A percentile compares a stretch with the other conserved stretches of the same genome.
These are phyloP conservation scores for Phytophthora pini DNA, from an alignment of 352 stramenopile genomes.

Conservation along the genomic window DNA sequence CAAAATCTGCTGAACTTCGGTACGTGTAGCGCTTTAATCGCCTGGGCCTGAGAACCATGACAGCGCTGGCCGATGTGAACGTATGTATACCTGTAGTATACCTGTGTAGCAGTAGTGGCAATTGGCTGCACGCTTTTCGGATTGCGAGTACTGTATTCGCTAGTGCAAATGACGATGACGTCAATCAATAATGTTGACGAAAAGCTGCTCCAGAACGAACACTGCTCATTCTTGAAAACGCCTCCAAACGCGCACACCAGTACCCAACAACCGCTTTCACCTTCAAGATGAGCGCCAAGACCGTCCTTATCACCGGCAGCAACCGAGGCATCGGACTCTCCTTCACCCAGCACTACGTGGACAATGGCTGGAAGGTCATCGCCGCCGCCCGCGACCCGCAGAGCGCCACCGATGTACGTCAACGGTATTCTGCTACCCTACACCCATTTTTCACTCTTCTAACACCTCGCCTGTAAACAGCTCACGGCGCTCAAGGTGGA, in stretches of 20 bases:
- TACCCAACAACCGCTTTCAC: neutral
- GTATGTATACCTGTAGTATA: neutral
- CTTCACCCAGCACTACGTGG: slow-evolving; percentile 47
- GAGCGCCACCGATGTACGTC: slow-evolving; percentile 9
- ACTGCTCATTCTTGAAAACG: slow-evolving; percentile 14
- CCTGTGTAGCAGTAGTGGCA: neutral
- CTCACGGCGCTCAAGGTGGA: slow-evolving; percentile 16
- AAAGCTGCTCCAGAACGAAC: neutral
- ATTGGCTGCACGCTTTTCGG: neutral
- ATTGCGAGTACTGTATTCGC: neutral
- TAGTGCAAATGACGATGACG: slow-evolving; percentile 13
- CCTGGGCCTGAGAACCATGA: neutral
- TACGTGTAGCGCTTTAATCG: too few species aligned
- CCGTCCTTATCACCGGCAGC: slow-evolving; percentile 59
- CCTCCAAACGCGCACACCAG: neutral
- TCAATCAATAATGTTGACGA: slow-evolving; percentile 13
- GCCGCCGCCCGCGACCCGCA: slow-evolving; percentile 28
- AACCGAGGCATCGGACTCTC: slow-evolving; percentile 55
- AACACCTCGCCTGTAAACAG: slow-evolving; percentile 6
- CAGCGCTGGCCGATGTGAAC: neutral
- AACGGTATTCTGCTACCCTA: neutral
- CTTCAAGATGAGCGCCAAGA: slow-evolving; percentile 35
- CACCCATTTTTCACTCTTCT: too few species aligned
- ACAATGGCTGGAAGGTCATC: slow-evolving; percentile 55
- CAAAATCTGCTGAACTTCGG: too few species aligned